phyloP scores from a whole-genome alignment of 768 basidiomycete genomes.

The Crassisporium funariophilum region DNA sequence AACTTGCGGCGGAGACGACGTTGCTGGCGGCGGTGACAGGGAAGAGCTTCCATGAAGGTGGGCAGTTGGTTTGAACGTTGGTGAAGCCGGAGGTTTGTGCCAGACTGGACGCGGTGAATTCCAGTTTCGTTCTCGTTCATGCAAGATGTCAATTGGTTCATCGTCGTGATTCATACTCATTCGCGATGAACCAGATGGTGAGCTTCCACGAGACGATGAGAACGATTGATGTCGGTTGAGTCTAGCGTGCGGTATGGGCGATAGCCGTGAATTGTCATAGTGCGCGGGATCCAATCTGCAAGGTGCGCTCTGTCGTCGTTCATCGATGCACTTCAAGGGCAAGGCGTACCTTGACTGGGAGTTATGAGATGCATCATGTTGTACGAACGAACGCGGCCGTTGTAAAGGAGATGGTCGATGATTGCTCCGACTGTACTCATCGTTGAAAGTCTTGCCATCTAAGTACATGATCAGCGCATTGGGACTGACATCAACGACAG shows the following conservation, averaged over 20 bases:
- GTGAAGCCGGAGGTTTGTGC: constrained; percentile 27
- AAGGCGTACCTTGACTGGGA: too few relatives aligned
- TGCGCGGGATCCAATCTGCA: neutral
- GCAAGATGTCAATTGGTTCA: constrained; percentile 27
- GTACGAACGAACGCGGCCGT: too few relatives aligned
- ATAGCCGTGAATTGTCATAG: neutral
- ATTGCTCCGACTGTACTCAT: too few relatives aligned
- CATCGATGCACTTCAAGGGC: too few relatives aligned
- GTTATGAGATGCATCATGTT: too few relatives aligned
- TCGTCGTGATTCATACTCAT: constrained; percentile 34
- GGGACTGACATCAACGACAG: too few relatives aligned
- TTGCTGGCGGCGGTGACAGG: too few relatives aligned
- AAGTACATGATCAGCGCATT: too few relatives aligned
- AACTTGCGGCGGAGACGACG: too few relatives aligned
- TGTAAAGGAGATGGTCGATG: too few relatives aligned
- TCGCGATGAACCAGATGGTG: constrained; percentile 42
- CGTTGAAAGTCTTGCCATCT: too few relatives aligned
- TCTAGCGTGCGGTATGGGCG: neutral
- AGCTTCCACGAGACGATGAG: constrained; percentile 37
- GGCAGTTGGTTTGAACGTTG: constrained; percentile 2
- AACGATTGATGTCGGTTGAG: neutral
- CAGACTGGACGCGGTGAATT: constrained; percentile 66
- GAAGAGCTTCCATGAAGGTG: neutral
- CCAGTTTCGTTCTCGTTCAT: constrained; percentile 69
- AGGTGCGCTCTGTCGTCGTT: neutral